Conservation (phyloP, 495 filamentous ascomycete genomes). For the Opeltia flavorubescens region DNA sequence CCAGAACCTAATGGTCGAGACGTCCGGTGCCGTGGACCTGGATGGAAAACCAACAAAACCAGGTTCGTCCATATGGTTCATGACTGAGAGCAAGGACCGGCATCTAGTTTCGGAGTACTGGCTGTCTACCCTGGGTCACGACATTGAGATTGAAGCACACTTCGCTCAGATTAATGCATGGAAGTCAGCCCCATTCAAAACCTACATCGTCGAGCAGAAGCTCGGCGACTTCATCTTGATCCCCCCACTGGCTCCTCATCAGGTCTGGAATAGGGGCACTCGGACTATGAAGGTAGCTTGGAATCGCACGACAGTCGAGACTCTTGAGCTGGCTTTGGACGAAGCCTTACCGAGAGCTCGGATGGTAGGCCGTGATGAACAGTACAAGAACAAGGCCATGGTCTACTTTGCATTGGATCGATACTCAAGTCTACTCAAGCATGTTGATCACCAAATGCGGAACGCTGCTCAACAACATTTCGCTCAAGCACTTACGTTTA, state of each 20-base stretch:
- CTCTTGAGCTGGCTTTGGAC: constrained; percentile 65
- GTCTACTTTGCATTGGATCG: constrained; percentile 70
- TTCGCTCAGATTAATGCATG: constrained; percentile 90
- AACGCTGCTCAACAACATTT: constrained; percentile 22
- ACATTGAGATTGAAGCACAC: constrained; percentile 90
- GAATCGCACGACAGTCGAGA: constrained; percentile 93
- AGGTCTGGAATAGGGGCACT: constrained; percentile 96
- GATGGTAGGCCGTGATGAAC: constrained; percentile 92
- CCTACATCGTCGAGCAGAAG: constrained; percentile 83
- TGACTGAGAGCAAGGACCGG: constrained; percentile 87
- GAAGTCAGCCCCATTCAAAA: constrained; percentile 81
- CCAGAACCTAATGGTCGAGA: constrained; percentile 95
- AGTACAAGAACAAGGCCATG: constrained; percentile 97
- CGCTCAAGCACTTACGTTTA: constrained; percentile 14
- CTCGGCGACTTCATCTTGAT: constrained; percentile 92
- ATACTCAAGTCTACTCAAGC: constrained; percentile 52
- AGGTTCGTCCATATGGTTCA: constrained; percentile 93
- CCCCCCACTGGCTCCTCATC: constrained; percentile 91
- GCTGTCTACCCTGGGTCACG: constrained; percentile 77
- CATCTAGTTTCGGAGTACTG: constrained; percentile 83
- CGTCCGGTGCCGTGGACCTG: constrained; percentile 43
- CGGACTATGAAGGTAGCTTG: constrained; percentile 93
- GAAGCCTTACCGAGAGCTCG: constrained; percentile 79
- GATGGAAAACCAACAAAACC: constrained; percentile 55
- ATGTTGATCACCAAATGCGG: constrained; percentile 29